These are phyloP conservation scores for Linderina pennispora DNA, from an alignment of 192 early-diverging fungal genomes.

Conservation along the genomic window DNA sequence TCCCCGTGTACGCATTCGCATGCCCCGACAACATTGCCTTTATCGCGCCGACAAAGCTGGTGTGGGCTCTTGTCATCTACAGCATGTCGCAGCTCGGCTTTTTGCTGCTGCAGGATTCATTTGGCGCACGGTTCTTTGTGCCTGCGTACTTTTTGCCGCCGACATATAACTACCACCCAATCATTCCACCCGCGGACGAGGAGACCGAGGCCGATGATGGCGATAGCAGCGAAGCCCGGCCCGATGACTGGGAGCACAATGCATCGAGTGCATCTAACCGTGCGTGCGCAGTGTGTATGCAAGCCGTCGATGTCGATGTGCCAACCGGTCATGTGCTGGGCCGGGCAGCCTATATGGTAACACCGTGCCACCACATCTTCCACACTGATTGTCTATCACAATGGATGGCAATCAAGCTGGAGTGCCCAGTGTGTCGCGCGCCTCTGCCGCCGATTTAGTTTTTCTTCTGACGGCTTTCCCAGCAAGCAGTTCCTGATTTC, in stretches of 20 bases:
- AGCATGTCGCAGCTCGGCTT: conserved; percentile 52
- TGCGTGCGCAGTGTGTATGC: conserved; percentile 8
- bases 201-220: conserved; percentile 25
- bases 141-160: conserved; percentile 59
- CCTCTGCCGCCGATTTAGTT: conserved; percentile 55
- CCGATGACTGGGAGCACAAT: neutral
- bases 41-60: conserved; percentile 27
- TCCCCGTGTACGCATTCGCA: conserved; percentile 55
- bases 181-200: conserved; percentile 46
- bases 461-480: too few relatives aligned
- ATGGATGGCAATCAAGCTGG: conserved; percentile 80
- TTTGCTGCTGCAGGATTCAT: conserved; percentile 57
- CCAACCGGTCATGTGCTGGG: conserved; percentile 32
- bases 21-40: conserved; percentile 46
- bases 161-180: conserved; percentile 64
- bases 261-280: neutral
- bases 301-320: conserved; percentile 40
- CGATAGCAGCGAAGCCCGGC: neutral
- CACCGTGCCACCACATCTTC: conserved; percentile 74
- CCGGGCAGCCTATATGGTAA: conserved; percentile 62
- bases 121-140: conserved; percentile 70
- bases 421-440: conserved; percentile 63
- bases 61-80: conserved; percentile 53
- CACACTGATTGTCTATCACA: conserved; percentile 64
- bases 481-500: too few relatives aligned